Base-by-base conservation (phyloP, 768 basidiomycete genomes). In the Filobasidium wieringae region DNA sequence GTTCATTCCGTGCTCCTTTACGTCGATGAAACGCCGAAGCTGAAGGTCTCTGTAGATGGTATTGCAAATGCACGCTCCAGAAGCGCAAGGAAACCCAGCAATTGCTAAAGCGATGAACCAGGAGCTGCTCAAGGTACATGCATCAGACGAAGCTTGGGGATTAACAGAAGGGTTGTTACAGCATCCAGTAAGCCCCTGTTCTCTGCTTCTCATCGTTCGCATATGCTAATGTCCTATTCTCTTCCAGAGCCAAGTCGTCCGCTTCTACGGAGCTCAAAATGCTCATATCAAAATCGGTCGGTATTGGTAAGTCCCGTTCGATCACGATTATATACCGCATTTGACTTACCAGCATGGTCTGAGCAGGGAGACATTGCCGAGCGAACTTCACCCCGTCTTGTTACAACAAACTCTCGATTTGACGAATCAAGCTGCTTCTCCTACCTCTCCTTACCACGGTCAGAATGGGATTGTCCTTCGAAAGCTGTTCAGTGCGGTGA, bases 201-300 rank as follows among this genome's bases (percentile, higher is more conserved):
- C n/a, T 11, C 37, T 41, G 11, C 11, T 39, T 32, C 6, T 5
- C 19, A 27, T n/a, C 8, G 7, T 2, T 24, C 30, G 15, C 47
- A 3, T 15, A 53, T 32, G 14, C 8, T 40, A 12, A 3, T n/a
- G 17, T 51, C 32, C 7, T 29, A 29, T 56, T 14, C 51, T 57
- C 22, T 9, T 26, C 32, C 43, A 75, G 74, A 85, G 92, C 72
- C 79, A 79, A 53, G 88, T 88, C 66, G 87, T 93, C 9, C 86
- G 91, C 70, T 96, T 93, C 79, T 93, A 89, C 67, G 89, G 90
- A 2, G 90, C 91, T 4, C 91, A 95, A 66, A 95, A 88, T 0
- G 82, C 85, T 2, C 88, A 92, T 68, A 87, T 92, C 61, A 96
- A 96, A 80, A 88, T 93, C 62, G 83, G 86, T 14, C 78, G 91